Percentiles rank a stretch among this genome's conserved stretches.
phyloP scores from a whole-genome alignment of 768 basidiomycete species.

The Mycena albidolilacea region DNA sequence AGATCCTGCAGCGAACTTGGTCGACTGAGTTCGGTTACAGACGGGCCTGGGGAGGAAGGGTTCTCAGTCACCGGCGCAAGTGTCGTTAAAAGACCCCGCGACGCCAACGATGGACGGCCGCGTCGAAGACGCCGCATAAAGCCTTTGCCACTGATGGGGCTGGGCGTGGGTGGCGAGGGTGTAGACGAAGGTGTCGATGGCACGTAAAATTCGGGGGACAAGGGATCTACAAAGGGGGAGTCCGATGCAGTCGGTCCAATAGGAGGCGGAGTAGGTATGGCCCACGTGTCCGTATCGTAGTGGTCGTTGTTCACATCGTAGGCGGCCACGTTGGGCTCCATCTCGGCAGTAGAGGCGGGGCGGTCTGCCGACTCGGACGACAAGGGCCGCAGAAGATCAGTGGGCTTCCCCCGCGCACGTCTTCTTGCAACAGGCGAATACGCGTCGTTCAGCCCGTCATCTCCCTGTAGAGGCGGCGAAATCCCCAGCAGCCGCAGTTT shows the following conservation, averaged over 20 bases:
- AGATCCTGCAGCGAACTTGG: slow-evolving; percentile 16
- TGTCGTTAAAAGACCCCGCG: slow-evolving; percentile 34
- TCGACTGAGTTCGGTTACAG: slow-evolving; percentile 21
- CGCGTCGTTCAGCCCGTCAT: slow-evolving; percentile 16
- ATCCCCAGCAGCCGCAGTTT: slow-evolving; percentile 13
- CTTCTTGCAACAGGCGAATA: slow-evolving; percentile 24
- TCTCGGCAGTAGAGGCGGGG: background rate
- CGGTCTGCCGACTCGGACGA: slow-evolving; percentile 20
- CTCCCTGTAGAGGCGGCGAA: slow-evolving; percentile 25
- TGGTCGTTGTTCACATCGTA: slow-evolving; percentile 1
- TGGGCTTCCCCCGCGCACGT: background rate
- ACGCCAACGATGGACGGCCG: slow-evolving; percentile 26
- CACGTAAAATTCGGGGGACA: background rate
- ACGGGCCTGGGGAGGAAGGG: background rate
- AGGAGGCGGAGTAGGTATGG: background rate
- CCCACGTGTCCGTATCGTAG: slow-evolving; percentile 29
- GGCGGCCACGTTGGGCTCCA: background rate
- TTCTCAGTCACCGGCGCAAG: slow-evolving; percentile 27
- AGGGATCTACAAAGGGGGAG: background rate
- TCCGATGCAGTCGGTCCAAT: background rate
- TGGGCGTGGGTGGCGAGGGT: background rate
- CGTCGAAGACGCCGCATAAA: slow-evolving; percentile 30
- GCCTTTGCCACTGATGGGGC: slow-evolving; percentile 28
- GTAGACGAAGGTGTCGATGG: background rate
- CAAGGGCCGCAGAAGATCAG: background rate